These are phyloP conservation scores for Homolaphlyctis polyrhiza DNA, from an alignment of 371 early-diverging fungal species.

Conservation along the genomic window DNA sequence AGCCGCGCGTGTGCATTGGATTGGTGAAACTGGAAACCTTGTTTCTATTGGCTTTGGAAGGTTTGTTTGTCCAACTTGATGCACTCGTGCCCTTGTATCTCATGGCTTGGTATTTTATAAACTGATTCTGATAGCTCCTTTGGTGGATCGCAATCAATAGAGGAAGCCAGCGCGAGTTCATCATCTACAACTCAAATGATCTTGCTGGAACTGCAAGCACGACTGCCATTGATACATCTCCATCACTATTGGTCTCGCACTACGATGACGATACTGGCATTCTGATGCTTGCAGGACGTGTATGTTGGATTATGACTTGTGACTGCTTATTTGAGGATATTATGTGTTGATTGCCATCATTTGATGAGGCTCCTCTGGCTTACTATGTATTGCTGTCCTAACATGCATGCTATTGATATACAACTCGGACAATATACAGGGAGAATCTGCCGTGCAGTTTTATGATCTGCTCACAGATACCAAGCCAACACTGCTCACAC, in stretches of 20 bases:
- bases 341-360: too few species aligned
- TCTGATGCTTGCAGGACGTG: conserved; percentile 60
- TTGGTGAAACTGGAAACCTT: conserved; percentile 45
- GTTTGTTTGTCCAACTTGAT: conserved; percentile 19
- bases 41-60: conserved; percentile 70
- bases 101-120: too few species aligned
- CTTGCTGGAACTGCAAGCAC: conserved; percentile 36
- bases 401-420: too few species aligned
- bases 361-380: too few species aligned
- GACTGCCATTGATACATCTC: conserved; percentile 62
- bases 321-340: neutral
- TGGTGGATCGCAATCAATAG: conserved; percentile 12
- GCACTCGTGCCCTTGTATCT: neutral
- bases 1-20: conserved; percentile 67
- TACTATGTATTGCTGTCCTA: too few species aligned
- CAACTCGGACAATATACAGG: too few species aligned
- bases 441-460: neutral
- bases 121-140: too few species aligned
- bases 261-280: conserved; percentile 64
- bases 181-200: conserved; percentile 46
- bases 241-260: conserved; percentile 63
- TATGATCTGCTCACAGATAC: neutral
- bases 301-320: too few species aligned
- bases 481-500: neutral
- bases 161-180: conserved; percentile 60